phyloP scores from a whole-genome alignment of 2,329 filamentous ascomycete genomes.

The Fusarium xylarioides region DNA sequence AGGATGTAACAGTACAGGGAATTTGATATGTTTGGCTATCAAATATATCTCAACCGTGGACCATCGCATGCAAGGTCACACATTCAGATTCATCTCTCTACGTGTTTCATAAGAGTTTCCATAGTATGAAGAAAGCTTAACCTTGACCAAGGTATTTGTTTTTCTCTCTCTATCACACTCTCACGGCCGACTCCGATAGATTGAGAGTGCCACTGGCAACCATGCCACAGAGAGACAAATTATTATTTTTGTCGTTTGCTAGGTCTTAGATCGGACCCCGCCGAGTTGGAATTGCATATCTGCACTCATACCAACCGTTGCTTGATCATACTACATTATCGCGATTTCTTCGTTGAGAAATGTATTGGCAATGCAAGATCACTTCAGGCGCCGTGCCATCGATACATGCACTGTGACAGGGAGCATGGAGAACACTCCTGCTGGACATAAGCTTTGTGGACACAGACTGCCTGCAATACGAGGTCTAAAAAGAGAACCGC shows the following conservation, averaged over 20 bases:
- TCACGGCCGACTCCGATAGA: neutral
- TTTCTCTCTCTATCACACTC: neutral
- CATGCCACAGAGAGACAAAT: neutral
- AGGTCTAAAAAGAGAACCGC: conserved; percentile 24
- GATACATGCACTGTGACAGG: neutral
- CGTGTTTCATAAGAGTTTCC: neutral
- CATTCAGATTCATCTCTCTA: neutral
- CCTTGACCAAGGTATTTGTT: neutral
- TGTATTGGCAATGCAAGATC: conserved; percentile 1
- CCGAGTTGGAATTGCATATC: conserved; percentile 19
- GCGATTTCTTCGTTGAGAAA: conserved; percentile 3
- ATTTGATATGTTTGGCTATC: neutral
- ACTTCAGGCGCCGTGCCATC: conserved; percentile 1
- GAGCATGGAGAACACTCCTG: conserved; percentile 9
- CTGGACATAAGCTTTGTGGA: conserved; percentile 21
- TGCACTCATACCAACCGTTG: neutral
- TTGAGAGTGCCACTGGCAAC: neutral
- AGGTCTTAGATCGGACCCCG: conserved; percentile 38
- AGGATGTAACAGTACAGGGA: neutral
- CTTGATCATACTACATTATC: neutral
- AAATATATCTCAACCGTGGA: neutral
- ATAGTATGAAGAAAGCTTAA: neutral
- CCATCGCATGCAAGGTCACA: neutral
- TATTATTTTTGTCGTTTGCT: conserved; percentile 20
- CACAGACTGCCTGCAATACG: conserved; percentile 32